Evolutionary conservation across 345 rosid species (phyloP), one percentile per base, ranked within the genome.

Genomic region (Salix purpurea): DNA sequence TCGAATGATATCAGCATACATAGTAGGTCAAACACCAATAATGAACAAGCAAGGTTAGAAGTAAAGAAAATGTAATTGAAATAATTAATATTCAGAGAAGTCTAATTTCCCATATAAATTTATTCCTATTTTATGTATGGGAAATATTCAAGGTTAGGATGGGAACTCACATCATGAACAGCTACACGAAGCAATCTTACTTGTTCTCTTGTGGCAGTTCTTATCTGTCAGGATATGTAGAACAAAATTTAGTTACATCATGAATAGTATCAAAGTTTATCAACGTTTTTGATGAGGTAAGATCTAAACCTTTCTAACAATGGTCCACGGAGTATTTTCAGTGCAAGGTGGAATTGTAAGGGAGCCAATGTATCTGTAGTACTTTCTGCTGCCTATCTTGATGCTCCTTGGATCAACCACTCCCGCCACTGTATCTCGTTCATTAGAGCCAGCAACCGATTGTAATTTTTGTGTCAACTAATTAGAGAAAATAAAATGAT

Each of bases 291-390:
- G 4, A 16, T 2, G 11, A 21, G 37, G 19, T 2, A 5, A 4
- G 26, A 34, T 34, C 37, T 28, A 42, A 23, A 91, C 98, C 91
- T 92, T 87, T 66, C 70, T 78, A 19, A 87, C 80, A 65, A 94
- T 65, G 78, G 89, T 92, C 98, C 98, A 94, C 13, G 75, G 11
- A 36, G 92, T 90, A 79, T 89, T 86, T 79, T 92, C 86, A 2
- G 91, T 86, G 85, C 98, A 94, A 64, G 98, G 97, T 83, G 97
- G 98, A 75, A 70, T 6, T 0, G 97, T 94, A 21, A 94, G 96
- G 68, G 98, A 94, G 54, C 98, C 98, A 2, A 86, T 34, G 77
- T 92, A 94, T 84, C 96, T 85, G 76, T 84, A 94, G 77, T 88
- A 94, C 77, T 90, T 85, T 78, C 91, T 81, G 80, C 90, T 86